These are phyloP conservation scores for Parafenestella ontariensis DNA, from an alignment of 2,329 filamentous ascomycete genomes.

Conservation along the genomic window DNA sequence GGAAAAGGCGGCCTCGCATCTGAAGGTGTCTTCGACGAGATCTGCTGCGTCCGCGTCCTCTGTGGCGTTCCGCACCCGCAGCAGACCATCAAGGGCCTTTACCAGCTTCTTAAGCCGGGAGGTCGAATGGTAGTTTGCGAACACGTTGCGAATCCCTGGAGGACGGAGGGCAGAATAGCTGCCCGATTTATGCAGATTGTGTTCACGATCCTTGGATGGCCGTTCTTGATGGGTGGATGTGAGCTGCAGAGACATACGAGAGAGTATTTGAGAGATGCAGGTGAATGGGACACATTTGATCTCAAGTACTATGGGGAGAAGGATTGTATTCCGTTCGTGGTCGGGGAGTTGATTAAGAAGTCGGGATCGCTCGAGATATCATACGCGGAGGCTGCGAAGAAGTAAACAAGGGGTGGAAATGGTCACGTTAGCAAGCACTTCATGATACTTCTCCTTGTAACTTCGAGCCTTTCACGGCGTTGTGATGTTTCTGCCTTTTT, in stretches of 20 bases:
- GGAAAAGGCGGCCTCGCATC: conserved; percentile 30
- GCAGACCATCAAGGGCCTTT: conserved; percentile 56
- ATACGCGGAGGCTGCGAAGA: conserved; percentile 29
- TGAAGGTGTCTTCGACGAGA: conserved; percentile 60
- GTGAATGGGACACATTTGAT: conserved; percentile 59
- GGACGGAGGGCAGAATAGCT: conserved; percentile 53
- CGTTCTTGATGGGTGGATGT: conserved; percentile 61
- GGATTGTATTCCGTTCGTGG: conserved; percentile 43
- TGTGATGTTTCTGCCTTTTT: background rate
- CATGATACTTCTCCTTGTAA: background rate
- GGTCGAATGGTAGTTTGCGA: conserved; percentile 63
- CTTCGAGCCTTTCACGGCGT: background rate
- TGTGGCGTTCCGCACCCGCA: conserved; percentile 61
- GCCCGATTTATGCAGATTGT: conserved; percentile 56
- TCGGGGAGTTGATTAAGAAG: conserved; percentile 48
- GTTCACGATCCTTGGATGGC: conserved; percentile 58
- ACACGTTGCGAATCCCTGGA: conserved; percentile 62
- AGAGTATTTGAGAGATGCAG: conserved; percentile 51
- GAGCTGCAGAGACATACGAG: conserved; percentile 59
- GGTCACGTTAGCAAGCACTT: background rate
- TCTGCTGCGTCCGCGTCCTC: conserved; percentile 62
- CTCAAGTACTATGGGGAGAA: conserved; percentile 49
- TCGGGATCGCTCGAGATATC: conserved; percentile 19
- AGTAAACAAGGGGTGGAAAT: background rate
- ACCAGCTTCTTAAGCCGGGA: conserved; percentile 61